Conservation (phyloP, 257 asterid genomes). For the Jacaranda copaia region DNA sequence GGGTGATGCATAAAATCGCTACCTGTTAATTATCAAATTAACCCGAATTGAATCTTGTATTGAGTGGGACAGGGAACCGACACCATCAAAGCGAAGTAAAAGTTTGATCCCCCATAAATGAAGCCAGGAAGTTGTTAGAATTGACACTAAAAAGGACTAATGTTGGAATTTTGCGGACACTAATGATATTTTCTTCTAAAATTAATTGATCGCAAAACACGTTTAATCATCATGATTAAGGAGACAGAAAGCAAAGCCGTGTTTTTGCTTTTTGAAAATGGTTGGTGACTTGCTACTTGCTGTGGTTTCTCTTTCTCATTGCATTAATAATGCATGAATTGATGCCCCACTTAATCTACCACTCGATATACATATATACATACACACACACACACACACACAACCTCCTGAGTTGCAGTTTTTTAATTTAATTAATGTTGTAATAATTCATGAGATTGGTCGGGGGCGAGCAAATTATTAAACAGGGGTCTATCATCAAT, state of each 20-base stretch:
- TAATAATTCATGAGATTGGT: not conserved
- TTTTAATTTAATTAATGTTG: not conserved
- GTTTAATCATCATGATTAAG: slow-evolving; percentile 43
- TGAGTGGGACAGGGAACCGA: slow-evolving; percentile 24
- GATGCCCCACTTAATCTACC: not conserved
- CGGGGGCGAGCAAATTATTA: not conserved
- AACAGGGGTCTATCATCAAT: not conserved
- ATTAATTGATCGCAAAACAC: slow-evolving; percentile 25
- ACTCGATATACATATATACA: not conserved
- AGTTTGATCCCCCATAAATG: slow-evolving; percentile 36
- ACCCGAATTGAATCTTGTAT: not conserved
- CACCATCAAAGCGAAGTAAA: slow-evolving; percentile 36
- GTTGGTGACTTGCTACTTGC: slow-evolving; percentile 1
- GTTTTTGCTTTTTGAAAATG: slow-evolving; percentile 24
- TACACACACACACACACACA: too few species aligned
- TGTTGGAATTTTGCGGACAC: slow-evolving; percentile 43
- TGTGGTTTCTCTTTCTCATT: slow-evolving; percentile 13
- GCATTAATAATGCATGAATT: slow-evolving; percentile 1
- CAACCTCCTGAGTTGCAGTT: not conserved
- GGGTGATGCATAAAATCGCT: too few species aligned
- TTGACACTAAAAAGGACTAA: slow-evolving; percentile 39
- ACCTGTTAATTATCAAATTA: not conserved
- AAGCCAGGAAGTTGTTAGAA: slow-evolving; percentile 46
- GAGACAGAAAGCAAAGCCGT: not conserved
- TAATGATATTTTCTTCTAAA: slow-evolving; percentile 26